phyloP scores from a whole-genome alignment of 441 rosid species.

The Biscutella laevigata region DNA sequence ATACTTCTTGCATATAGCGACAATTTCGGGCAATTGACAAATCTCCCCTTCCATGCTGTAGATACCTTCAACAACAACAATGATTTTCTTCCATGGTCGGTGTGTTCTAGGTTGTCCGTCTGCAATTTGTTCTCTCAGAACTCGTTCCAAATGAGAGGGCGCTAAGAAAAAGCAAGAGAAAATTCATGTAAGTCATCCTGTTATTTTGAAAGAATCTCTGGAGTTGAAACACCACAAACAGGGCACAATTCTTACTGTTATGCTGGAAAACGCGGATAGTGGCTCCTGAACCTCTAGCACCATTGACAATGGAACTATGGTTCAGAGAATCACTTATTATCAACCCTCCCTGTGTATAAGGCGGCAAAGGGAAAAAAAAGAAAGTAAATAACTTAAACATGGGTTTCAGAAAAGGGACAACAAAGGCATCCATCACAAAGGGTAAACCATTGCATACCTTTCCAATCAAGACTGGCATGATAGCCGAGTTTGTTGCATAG shows the following conservation, averaged over 20 bases:
- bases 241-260: slow-evolving; percentile 62
- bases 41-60: slow-evolving; percentile 95
- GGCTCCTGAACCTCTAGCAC: slow-evolving; percentile 90
- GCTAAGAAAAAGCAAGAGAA: slow-evolving; percentile 31
- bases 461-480: slow-evolving; percentile 70
- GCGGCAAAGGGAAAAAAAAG: neutral
- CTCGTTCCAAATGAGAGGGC: slow-evolving; percentile 76
- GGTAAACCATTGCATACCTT: slow-evolving; percentile 30
- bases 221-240: neutral
- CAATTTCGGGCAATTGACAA: slow-evolving; percentile 76
- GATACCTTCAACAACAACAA: slow-evolving; percentile 77
- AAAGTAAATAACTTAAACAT: neutral
- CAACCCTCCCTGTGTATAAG: slow-evolving; percentile 47
- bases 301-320: slow-evolving; percentile 81
- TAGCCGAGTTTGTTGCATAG: slow-evolving; percentile 71
- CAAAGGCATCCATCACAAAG: neutral
- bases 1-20: slow-evolving; percentile 78
- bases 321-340: slow-evolving; percentile 85
- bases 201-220: neutral
- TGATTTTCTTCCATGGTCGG: slow-evolving; percentile 89
- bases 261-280: slow-evolving; percentile 71
- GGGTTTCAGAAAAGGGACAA: neutral
- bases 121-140: slow-evolving; percentile 80
- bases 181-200: neutral
- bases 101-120: slow-evolving; percentile 90